Conservation (phyloP, 768 basidiomycete genomes). For the Cystofilobasidium macerans region DNA sequence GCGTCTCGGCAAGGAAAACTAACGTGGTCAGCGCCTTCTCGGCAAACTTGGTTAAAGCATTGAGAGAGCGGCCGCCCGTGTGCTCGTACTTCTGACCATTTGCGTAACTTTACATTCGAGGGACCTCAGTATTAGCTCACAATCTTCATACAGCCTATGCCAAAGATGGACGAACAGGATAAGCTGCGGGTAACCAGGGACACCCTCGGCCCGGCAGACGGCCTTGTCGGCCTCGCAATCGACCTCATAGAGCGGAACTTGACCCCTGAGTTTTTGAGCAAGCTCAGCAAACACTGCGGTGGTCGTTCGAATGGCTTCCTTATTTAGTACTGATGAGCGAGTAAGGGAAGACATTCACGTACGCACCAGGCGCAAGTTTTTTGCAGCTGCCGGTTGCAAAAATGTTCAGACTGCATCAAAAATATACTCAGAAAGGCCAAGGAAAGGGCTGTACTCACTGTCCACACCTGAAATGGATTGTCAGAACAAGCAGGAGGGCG, state of each 20-base stretch:
- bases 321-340: no score
- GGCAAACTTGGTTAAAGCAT: conserved; percentile 60
- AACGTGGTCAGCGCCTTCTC: conserved; percentile 64
- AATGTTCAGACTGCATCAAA: neutral
- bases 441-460: conserved; percentile 42
- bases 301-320: neutral
- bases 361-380: conserved; percentile 59
- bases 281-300: conserved; percentile 60
- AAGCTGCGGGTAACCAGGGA: conserved; percentile 76
- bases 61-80: conserved; percentile 57
- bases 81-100: conserved; percentile 61
- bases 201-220: conserved; percentile 55
- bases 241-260: conserved; percentile 69
- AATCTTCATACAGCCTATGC: no score
- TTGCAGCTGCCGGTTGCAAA: conserved; percentile 51
- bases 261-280: conserved; percentile 56
- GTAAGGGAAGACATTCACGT: no score
- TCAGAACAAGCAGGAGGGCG: neutral
- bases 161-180: conserved; percentile 47
- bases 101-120: conserved; percentile 36
- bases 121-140: neutral
- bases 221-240: conserved; percentile 67
- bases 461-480: conserved; percentile 60
- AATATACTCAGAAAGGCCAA: neutral
- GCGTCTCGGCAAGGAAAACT: no score